Evolutionary conservation across 2,329 filamentous ascomycete genomes (phyloP), one percentile per base, ranked within the genome.

Genomic region (Penicillium verrucosum): DNA sequence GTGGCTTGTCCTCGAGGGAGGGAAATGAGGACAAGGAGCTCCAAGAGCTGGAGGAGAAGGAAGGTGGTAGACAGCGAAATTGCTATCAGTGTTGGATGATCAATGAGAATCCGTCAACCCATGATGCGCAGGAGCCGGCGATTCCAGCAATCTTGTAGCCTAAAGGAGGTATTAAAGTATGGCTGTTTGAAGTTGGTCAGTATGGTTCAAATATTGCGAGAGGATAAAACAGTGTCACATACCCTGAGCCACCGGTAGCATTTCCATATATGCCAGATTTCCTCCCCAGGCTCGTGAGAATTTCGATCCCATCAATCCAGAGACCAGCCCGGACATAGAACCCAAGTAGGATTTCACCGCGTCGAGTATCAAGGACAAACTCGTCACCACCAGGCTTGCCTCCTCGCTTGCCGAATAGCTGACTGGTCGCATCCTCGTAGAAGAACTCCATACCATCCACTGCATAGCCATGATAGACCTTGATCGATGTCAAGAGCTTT

Each of bases 111-210:
- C 89, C 89, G 71, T 96, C 91, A 23, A 97, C 78, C 90, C 90
- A 96, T 47, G 83, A 72, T 37, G 82, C 91, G 68, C 86, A 90
- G 50, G 89, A 90, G 55, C 94, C 94, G 11, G 90, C 89, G 61
- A 97, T 82, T 57, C 94, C 94, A 59, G 89, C 92, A 69, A 97
- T 88, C 63, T 82, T 90, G 76, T 94, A 97, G 47, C 93, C 93
- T 64, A 89, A 82, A 11, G 94, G 94, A 50, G 93, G 91, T 65
- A 97, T 89, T 59, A 99, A 81, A 34, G 87, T 94, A 73, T 92
- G 88, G 61, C 93, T 97, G 65, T 25, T 45, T 10, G 8, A 54
- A 18, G 25, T 18, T 25, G 23, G 54, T 67, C 48, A 66, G 60
- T 32, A 50, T 41, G 9, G 14, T 29, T 36, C 27, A 9, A 14